These are phyloP conservation scores for Eimeria maxima DNA, from an alignment of 169 alveolate species.

Conservation along the genomic window DNA sequence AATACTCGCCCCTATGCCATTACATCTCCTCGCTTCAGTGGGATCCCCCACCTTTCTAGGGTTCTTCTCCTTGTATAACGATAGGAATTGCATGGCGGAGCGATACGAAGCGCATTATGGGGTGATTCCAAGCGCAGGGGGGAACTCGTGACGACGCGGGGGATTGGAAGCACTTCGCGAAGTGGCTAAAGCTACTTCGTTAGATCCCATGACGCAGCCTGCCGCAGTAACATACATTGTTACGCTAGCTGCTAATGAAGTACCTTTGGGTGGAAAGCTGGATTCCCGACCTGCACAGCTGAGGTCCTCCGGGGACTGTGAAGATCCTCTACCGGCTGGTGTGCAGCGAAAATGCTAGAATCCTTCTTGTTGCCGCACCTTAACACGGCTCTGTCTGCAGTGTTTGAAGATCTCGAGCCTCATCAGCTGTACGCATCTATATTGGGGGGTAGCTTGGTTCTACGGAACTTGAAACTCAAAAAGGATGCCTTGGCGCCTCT, in stretches of 20 bases:
- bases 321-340: not conserved
- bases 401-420: slow-evolving; percentile 70
- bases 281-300: not conserved
- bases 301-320: not conserved
- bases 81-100: not conserved
- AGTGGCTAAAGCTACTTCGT: not conserved
- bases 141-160: not conserved
- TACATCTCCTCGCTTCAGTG: slow-evolving; percentile 2
- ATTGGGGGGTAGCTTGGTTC: slow-evolving; percentile 51
- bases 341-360: slow-evolving; percentile 37
- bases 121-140: not conserved
- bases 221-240: not conserved
- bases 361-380: slow-evolving; percentile 75
- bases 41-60: slow-evolving; percentile 6
- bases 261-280: not conserved
- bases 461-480: slow-evolving; percentile 53
- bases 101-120: not conserved
- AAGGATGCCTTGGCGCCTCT: slow-evolving; percentile 65
- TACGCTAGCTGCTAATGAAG: not conserved
- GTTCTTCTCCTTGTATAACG: not conserved
- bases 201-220: not conserved
- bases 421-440: slow-evolving; percentile 74
- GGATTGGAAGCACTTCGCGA: not conserved
- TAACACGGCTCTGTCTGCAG: slow-evolving; percentile 61
- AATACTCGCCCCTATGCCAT: not conserved